Evolutionary conservation across 192 early-diverging fungal genomes (phyloP).

Genomic region (Podila epigama): DNA sequence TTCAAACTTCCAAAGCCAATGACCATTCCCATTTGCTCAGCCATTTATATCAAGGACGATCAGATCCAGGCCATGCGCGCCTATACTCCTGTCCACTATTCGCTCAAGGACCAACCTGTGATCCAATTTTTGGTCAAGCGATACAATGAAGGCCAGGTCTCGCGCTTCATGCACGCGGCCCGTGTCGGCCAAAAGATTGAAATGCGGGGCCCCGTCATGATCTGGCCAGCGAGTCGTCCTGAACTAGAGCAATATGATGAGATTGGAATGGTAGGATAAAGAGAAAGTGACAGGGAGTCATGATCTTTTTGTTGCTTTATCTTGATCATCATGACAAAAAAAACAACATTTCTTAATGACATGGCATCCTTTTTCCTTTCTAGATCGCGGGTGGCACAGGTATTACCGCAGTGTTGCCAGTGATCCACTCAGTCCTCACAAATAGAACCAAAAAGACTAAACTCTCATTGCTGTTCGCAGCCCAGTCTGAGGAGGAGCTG

Average conservation of each 20-base stretch:
- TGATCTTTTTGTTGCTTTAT: background rate
- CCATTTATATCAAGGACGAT: conserved; percentile 74
- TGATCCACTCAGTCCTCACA: conserved; percentile 58
- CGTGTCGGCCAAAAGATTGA: conserved; percentile 63
- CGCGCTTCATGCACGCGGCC: conserved; percentile 64
- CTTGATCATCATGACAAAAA: background rate
- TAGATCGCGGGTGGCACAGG: conserved; percentile 84
- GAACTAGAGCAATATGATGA: conserved; percentile 52
- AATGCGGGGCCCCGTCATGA: conserved; percentile 69
- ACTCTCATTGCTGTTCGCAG: conserved; percentile 59
- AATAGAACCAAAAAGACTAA: conserved; percentile 54
- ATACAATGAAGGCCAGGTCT: conserved; percentile 71
- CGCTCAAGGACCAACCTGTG: conserved; percentile 52
- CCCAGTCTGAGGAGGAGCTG: conserved; percentile 56
- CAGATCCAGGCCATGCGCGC: conserved; percentile 71
- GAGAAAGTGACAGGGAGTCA: conserved; percentile 2
- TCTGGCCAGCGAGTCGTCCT: conserved; percentile 54
- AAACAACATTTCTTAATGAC: background rate
- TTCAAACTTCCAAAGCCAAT: conserved; percentile 59
- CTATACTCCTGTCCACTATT: conserved; percentile 71
- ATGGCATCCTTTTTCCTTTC: background rate
- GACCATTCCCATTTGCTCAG: conserved; percentile 61
- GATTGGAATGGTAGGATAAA: conserved; percentile 64
- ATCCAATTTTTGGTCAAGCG: conserved; percentile 73
- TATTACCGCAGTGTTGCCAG: conserved; percentile 76